phyloP scores from a whole-genome alignment of 768 basidiomycete species.

The Scleroderma bovista region DNA sequence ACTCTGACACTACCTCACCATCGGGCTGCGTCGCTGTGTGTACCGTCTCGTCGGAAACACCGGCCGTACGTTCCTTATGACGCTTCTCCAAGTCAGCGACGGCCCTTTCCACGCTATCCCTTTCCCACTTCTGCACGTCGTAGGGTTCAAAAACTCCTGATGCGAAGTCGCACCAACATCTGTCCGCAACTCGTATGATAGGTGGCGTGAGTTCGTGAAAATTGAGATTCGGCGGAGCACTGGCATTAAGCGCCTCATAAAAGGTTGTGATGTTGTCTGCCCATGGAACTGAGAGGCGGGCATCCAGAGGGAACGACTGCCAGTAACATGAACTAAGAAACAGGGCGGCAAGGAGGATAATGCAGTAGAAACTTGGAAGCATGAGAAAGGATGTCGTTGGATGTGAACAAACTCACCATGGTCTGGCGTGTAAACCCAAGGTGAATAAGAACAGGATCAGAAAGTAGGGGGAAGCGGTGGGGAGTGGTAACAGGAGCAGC shows the following conservation, averaged over 20 bases:
- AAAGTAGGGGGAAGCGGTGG: slow-evolving; percentile 77
- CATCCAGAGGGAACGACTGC: slow-evolving; percentile 71
- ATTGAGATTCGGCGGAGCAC: slow-evolving; percentile 36
- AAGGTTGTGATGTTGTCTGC: slow-evolving; percentile 68
- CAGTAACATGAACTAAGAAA: slow-evolving; percentile 88
- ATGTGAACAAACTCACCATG: slow-evolving; percentile 53
- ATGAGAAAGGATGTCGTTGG: not conserved
- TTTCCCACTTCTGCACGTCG: slow-evolving; percentile 73
- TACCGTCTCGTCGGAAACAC: slow-evolving; percentile 11
- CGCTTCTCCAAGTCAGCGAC: slow-evolving; percentile 32
- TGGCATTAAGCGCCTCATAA: slow-evolving; percentile 54
- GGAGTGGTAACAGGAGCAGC: slow-evolving; percentile 67
- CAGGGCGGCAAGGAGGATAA: slow-evolving; percentile 73
- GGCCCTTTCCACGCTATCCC: slow-evolving; percentile 49
- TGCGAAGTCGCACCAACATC: slow-evolving; percentile 84
- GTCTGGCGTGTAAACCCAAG: slow-evolving; percentile 73
- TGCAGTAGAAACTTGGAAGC: slow-evolving; percentile 71
- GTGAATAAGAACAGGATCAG: slow-evolving; percentile 73
- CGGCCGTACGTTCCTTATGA: slow-evolving; percentile 24
- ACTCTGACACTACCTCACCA: slow-evolving; percentile 12
- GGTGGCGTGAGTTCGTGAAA: slow-evolving; percentile 40
- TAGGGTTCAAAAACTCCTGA: slow-evolving; percentile 69
- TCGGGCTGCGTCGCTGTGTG: slow-evolving; percentile 26
- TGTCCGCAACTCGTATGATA: slow-evolving; percentile 62
- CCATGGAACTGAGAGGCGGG: slow-evolving; percentile 61